Base-by-base conservation (phyloP, 768 basidiomycete genomes). In the Lactifluus piperatus region DNA sequence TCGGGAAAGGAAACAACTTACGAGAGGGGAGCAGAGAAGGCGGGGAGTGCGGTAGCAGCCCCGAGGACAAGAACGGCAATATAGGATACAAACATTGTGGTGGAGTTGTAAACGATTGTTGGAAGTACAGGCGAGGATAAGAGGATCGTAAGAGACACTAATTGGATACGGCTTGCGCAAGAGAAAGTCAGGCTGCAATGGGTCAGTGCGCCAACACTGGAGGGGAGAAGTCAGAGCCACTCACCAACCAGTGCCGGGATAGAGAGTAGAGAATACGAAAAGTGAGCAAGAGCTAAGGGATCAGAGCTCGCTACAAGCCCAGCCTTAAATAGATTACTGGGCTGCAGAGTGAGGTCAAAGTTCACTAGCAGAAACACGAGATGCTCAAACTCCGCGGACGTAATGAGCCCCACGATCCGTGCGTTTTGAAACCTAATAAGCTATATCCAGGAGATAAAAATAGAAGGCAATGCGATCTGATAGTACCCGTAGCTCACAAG, bases 191-290 rank as follows among this genome's bases (percentile, higher is more conserved):
- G 18, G 29, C 47, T 41, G 37, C 20, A 16, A 49, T 49, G 29
- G 6, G 16, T 56, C 13, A 56, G 27, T 14, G 30, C 9, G 22
- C 22, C n/a, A 24, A 10, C 20, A 32, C 34, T 8, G 10, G 9
- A 5, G 2, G 11, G 34, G n/a, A 29, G 24, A 2, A 18, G 27
- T 9, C 11, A 1, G 37, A 29, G 36, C 10, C 39, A 48, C 55
- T 56, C 29, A 56, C 55, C 55, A 56, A 49, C 55, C 55, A 49
- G 55, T 56, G 37, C 37, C 47, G 7, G 9, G n/a, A n/a, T n/a
- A n/a, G n/a, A n/a, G n/a, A 22, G 22, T 9, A 13, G 2, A 7
- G 13, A 49, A 16, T 29, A 20, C 4, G 29, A 49, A 56, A 47
- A 11, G n/a, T 18, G 54, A 56, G 46, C 36, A 22, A 29, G 36